Percentiles rank a stretch among this genome's conserved stretches.
These are phyloP conservation scores for Epithele typhae DNA, from an alignment of 768 basidiomycete genomes.

Conservation along the genomic window DNA sequence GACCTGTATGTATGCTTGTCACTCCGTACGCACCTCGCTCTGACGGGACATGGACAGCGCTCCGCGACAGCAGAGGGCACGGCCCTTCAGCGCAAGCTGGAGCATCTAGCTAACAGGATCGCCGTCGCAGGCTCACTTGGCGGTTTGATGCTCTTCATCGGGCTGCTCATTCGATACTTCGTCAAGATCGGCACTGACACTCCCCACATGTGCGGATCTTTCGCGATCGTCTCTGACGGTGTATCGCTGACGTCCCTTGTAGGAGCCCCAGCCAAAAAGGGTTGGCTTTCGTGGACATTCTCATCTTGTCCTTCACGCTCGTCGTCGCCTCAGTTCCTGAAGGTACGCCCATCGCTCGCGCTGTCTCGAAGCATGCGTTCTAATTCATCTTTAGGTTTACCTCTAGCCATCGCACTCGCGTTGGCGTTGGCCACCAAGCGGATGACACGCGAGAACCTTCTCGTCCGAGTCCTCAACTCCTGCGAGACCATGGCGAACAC, in stretches of 20 bases:
- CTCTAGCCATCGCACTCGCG: constrained; percentile 93
- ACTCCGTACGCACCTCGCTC: not conserved
- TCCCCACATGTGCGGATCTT: constrained; percentile 31
- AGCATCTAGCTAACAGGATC: constrained; percentile 89
- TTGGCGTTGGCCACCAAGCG: constrained; percentile 96
- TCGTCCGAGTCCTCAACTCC: constrained; percentile 94
- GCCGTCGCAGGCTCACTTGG: constrained; percentile 86
- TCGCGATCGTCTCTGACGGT: no score
- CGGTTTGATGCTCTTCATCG: constrained; percentile 74
- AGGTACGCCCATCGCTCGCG: constrained; percentile 35
- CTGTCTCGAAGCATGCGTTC: no score
- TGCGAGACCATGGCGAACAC: constrained; percentile 99
- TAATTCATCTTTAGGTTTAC: no score
- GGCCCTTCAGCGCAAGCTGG: constrained; percentile 91
- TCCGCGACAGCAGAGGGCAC: constrained; percentile 82
- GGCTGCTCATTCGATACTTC: constrained; percentile 93
- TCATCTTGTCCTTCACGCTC: constrained; percentile 93
- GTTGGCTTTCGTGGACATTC: constrained; percentile 84
- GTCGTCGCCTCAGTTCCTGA: constrained; percentile 83
- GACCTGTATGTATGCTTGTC: constrained; percentile 67
- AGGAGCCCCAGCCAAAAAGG: constrained; percentile 80
- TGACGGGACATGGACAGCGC: constrained; percentile 43
- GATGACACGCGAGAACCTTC: constrained; percentile 93
- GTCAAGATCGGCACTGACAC: constrained; percentile 68
- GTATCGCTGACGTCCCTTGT: no score